These are phyloP conservation scores for Penicillium diatomitis DNA, from an alignment of 495 filamentous ascomycete species.

Conservation along the genomic window DNA sequence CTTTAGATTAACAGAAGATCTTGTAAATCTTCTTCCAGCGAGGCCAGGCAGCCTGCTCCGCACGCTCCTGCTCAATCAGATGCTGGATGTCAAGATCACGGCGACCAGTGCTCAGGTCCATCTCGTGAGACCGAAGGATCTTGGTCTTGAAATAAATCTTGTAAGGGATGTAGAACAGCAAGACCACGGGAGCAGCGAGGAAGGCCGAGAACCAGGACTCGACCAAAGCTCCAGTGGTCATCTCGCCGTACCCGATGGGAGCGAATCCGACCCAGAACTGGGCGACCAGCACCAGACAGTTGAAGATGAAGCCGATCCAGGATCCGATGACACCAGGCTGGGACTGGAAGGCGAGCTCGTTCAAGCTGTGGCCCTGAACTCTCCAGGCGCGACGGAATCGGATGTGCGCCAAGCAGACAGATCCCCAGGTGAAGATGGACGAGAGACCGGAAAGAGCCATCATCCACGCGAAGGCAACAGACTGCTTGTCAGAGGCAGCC, in stretches of 20 bases:
- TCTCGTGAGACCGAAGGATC: constrained; percentile 54
- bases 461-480: constrained; percentile 74
- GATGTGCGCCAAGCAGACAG: constrained; percentile 82
- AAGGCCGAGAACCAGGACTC: constrained; percentile 69
- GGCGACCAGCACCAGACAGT: constrained; percentile 71
- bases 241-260: constrained; percentile 52
- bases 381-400: constrained; percentile 81
- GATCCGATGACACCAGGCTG: constrained; percentile 76
- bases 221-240: constrained; percentile 33
- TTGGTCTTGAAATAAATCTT: constrained; percentile 69
- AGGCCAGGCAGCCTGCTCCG: constrained; percentile 66
- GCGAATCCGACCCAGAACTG: constrained; percentile 92
- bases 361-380: constrained; percentile 54
- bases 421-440: constrained; percentile 89
- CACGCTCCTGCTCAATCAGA: constrained; percentile 65
- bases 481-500: constrained; percentile 54
- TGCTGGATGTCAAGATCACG: constrained; percentile 74
- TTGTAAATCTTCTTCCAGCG: constrained; percentile 72
- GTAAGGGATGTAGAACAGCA: constrained; percentile 65
- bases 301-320: constrained; percentile 74
- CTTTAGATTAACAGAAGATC: constrained; percentile 40
- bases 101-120: constrained; percentile 84
- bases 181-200: constrained; percentile 74
- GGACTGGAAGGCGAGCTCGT: constrained; percentile 72
- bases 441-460: constrained; percentile 81